A percentile compares a stretch with the other conserved stretches of the same genome.
Evolutionary conservation across 208 protist genomes (phyloP).

Genomic region (Crithidia acanthocephali): DNA sequence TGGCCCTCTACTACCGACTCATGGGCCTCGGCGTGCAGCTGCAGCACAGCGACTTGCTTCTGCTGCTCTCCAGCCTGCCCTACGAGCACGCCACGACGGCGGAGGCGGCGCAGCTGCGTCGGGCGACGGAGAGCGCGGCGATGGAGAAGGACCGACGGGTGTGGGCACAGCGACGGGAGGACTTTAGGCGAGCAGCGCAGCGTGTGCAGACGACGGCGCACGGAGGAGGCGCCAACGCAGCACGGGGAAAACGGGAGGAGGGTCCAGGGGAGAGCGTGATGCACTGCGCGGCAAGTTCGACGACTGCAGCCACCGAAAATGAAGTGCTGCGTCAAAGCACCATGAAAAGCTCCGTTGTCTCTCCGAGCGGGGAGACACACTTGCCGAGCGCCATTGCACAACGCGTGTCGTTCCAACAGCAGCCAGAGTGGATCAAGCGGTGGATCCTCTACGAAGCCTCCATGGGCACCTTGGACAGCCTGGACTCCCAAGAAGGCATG

Average conservation of each 20-base stretch:
- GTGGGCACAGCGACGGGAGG: constrained; percentile 16
- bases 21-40: constrained; percentile 75
- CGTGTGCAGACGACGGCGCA: not conserved
- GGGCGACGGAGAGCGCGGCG: constrained; percentile 24
- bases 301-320: not conserved
- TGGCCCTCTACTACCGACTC: constrained; percentile 72
- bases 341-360: too few species aligned
- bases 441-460: constrained; percentile 89
- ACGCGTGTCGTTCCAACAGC: constrained; percentile 24
- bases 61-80: constrained; percentile 75
- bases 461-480: constrained; percentile 83
- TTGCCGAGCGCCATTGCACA: constrained; percentile 24
- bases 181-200: constrained; percentile 9
- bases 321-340: not conserved
- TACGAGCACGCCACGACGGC: constrained; percentile 64
- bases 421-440: constrained; percentile 79
- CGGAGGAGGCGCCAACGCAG: not conserved
- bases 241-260: too few species aligned
- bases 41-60: constrained; percentile 61
- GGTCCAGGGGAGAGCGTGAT: too few species aligned
- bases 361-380: too few species aligned
- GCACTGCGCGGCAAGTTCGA: too few species aligned
- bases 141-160: constrained; percentile 30
- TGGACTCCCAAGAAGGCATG: constrained; percentile 26
- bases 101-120: constrained; percentile 20